These are phyloP conservation scores for Floccularia luteovirens DNA, from an alignment of 768 basidiomycete species.

Conservation along the genomic window DNA sequence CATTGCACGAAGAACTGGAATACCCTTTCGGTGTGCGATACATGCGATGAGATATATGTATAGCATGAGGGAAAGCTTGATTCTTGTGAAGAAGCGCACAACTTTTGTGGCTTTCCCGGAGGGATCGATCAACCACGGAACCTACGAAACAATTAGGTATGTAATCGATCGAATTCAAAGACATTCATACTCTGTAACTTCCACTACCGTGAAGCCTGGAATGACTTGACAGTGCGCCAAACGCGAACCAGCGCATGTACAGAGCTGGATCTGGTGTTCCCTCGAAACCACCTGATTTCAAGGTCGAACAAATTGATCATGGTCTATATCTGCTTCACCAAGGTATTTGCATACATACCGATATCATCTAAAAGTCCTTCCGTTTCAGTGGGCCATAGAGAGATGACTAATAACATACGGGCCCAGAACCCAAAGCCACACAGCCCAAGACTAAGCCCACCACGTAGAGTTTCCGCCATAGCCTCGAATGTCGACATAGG, in stretches of 20 bases:
- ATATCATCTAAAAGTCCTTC: too few relatives aligned
- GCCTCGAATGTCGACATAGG: conserved; percentile 39
- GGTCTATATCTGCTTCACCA: too few relatives aligned
- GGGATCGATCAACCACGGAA: conserved; percentile 37
- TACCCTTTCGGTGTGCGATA: conserved; percentile 19
- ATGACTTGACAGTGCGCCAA: conserved; percentile 29
- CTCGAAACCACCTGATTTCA: conserved; percentile 18
- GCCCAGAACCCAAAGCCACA: conserved; percentile 39
- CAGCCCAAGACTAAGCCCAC: conserved; percentile 29
- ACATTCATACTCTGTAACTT: conserved; percentile 31
- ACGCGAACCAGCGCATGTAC: conserved; percentile 40
- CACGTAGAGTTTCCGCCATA: conserved; percentile 42
- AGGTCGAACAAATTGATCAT: conserved; percentile 6
- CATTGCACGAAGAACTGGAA: conserved; percentile 25
- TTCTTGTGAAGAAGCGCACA: conserved; percentile 29
- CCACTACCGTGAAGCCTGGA: conserved; percentile 37
- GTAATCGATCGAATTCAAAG: not conserved
- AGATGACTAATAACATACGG: conserved; percentile 11
- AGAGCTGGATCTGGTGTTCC: conserved; percentile 29
- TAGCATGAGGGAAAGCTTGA: conserved; percentile 38
- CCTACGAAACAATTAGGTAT: conserved; percentile 8
- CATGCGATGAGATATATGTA: conserved; percentile 27
- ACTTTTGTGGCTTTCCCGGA: conserved; percentile 25
- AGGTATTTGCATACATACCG: too few relatives aligned
- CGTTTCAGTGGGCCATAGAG: too few relatives aligned